These are phyloP conservation scores for Pseudozyma flocculosa DNA, from an alignment of 1,284 basidiomycete species.

Conservation along the genomic window DNA sequence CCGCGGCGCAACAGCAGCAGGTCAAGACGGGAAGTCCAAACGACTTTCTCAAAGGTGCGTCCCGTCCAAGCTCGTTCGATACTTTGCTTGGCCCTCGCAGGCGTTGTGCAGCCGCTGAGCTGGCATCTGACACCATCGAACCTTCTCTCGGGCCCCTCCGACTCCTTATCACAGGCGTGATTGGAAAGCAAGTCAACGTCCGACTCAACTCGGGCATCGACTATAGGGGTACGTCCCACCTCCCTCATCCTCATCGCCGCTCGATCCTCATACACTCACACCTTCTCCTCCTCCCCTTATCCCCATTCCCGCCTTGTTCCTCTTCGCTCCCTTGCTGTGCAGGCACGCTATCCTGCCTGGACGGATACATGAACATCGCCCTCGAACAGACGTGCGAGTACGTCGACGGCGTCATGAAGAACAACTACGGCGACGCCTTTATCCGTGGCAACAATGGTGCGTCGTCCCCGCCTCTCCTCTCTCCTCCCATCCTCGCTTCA, in stretches of 20 bases:
- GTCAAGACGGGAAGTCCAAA: constrained; percentile 46
- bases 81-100: not conserved
- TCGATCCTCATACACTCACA: not conserved
- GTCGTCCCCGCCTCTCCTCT: constrained; percentile 47
- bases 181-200: constrained; percentile 91
- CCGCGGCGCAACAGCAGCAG: not conserved
- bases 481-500: not conserved
- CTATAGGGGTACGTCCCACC: constrained; percentile 73
- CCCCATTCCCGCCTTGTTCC: not conserved
- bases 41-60: constrained; percentile 52
- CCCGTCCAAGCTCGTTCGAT: too few relatives aligned
- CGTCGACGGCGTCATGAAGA: constrained; percentile 80
- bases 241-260: not conserved
- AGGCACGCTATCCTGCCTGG: constrained; percentile 94
- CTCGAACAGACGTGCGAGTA: constrained; percentile 95
- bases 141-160: too few relatives aligned
- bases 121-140: too few relatives aligned
- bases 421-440: constrained; percentile 89
- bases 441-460: constrained; percentile 94
- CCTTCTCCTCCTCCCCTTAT: not conserved
- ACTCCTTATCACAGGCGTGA: constrained; percentile 63
- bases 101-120: too few relatives aligned
- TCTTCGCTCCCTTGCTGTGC: not conserved
- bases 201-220: constrained; percentile 93
- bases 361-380: constrained; percentile 94